Base-by-base conservation (phyloP, 192 early-diverging fungal genomes). In the Lobosporangium transversale region DNA sequence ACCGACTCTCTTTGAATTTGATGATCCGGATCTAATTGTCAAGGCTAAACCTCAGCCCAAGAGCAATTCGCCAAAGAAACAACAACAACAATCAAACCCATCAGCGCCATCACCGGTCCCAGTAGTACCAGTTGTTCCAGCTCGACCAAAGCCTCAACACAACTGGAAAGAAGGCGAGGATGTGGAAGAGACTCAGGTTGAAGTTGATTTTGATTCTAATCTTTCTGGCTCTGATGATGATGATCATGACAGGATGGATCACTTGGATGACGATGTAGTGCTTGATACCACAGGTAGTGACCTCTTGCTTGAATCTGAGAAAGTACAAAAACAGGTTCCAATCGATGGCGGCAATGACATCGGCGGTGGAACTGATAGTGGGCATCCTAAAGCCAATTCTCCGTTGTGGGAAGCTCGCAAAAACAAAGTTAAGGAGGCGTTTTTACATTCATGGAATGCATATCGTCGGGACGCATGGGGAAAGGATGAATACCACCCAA, bases 391-490 rank as follows among this genome's bases (percentile, higher is more conserved):
- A 5, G 50, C 26, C n/a, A 66, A 66, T 43, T 14, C 64, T 3
- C 58, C 73, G 11, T 3, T 76, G 7, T 85, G 88, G 70, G 82
- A 84, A 11, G 78, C 69, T n/a, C 85, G 91, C 42, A 86, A 87
- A 44, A 35, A 85, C n/a, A 60, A 67, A 23, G 91, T 96, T 21
- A 83, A 85, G 37, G 74, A 79, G 1, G 92, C 94, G 1, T 92
- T 95, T 48, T 79, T 88, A 27, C 81, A 92, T 47, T 84, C 91
- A 24, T 95, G 93, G 94, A 80, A 85, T 10, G 91, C 90, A 0
- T 98, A 98, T 45, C 55, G 71, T 23, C 79, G 75, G 1, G 88
- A 93, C 61, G 92, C 92, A 0, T 95, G 91, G 82, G 94, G 94
- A 11, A 79, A 71, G 40, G 96, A 98, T 58, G 94, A 97, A 73